Percentiles rank a stretch among this genome's conserved stretches.
Evolutionary conservation across 202 grass and related monocot species (phyloP).

Genomic region (Tripidium arundinaceum): DNA sequence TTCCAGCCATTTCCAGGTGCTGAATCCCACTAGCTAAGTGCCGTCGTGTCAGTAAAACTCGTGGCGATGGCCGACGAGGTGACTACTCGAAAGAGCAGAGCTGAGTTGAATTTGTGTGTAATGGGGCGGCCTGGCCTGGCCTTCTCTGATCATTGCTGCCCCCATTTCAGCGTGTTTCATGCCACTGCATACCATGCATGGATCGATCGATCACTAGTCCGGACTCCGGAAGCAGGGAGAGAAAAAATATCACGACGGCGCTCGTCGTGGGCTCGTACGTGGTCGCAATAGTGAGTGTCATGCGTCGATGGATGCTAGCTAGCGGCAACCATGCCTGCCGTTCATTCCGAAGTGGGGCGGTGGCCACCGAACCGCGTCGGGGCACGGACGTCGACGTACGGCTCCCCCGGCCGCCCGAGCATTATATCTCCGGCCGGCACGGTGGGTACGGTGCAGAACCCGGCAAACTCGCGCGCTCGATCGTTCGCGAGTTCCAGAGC

Average conservation of each 20-base stretch:
- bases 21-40: not conserved
- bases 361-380: not conserved
- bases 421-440: too few species aligned
- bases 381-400: slow-evolving; percentile 14
- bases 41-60: not conserved
- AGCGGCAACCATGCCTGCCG: not conserved
- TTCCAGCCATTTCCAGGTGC: not conserved
- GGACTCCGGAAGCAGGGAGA: too few species aligned
- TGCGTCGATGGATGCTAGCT: too few species aligned
- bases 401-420: not conserved
- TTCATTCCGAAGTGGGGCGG: slow-evolving; percentile 23
- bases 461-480: too few species aligned
- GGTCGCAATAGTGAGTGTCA: too few species aligned
- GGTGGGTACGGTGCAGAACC: too few species aligned
- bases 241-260: not conserved
- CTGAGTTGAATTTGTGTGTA: not conserved
- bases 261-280: too few species aligned
- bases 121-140: not conserved
- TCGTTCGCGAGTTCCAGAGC: too few species aligned
- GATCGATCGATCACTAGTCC: not conserved
- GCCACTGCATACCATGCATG: not conserved
- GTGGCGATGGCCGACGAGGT: not conserved
- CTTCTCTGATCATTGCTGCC: not conserved
- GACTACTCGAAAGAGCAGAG: not conserved
- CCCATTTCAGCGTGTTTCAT: slow-evolving; percentile 5